phyloP scores from a whole-genome alignment of 306 rosid species.

The Vachellia collinsii region DNA sequence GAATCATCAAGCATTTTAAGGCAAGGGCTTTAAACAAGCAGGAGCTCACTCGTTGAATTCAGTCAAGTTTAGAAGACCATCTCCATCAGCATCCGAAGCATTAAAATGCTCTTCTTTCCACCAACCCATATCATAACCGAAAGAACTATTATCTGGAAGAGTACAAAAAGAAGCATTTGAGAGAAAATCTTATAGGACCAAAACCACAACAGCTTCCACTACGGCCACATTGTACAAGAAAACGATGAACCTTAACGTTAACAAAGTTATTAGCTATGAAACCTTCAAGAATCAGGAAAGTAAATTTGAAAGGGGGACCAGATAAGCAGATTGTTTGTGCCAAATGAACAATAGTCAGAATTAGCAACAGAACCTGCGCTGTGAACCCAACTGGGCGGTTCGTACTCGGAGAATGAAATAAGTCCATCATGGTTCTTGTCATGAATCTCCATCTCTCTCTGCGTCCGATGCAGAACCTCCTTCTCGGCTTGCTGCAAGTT shows the following conservation, averaged over 20 bases:
- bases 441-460: slow-evolving; percentile 86
- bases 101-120: slow-evolving; percentile 93
- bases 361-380: slow-evolving; percentile 54
- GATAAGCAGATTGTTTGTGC: not conserved
- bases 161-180: slow-evolving; percentile 34
- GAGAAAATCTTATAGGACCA: slow-evolving; percentile 6
- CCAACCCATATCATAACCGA: slow-evolving; percentile 98
- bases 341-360: not conserved
- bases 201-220: not conserved
- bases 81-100: slow-evolving; percentile 86
- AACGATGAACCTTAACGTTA: not conserved
- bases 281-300: not conserved
- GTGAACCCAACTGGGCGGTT: slow-evolving; percentile 86
- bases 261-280: not conserved
- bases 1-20: slow-evolving; percentile 10
- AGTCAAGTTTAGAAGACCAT: slow-evolving; percentile 75
- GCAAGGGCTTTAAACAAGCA: slow-evolving; percentile 33
- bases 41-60: slow-evolving; percentile 93
- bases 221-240: not conserved
- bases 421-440: slow-evolving; percentile 86
- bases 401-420: slow-evolving; percentile 85
- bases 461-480: slow-evolving; percentile 80
- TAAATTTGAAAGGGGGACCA: not conserved
- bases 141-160: slow-evolving; percentile 63
- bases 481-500: slow-evolving; percentile 69